Conservation (phyloP, 805 yeast species). For the Barnettozyma sp. region DNA sequence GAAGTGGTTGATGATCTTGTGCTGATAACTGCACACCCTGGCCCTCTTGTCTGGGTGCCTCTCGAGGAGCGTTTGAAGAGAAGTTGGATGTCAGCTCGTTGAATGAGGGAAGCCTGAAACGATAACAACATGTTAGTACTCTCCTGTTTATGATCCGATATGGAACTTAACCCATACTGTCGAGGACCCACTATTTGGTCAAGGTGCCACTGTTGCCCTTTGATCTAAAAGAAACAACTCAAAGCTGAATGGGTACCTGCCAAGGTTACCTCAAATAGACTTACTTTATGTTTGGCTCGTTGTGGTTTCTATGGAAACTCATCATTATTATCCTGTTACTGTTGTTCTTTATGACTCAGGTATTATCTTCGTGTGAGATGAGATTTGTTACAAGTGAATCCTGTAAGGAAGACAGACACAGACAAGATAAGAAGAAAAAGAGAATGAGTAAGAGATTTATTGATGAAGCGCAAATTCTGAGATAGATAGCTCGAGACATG, state of each 20-base stretch:
- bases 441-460: too few relatives aligned
- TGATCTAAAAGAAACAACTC: neutral
- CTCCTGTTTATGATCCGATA: slow-evolving; percentile 6
- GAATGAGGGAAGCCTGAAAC: slow-evolving; percentile 23
- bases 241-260: slow-evolving; percentile 1
- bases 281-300: slow-evolving; percentile 8
- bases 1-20: too few relatives aligned
- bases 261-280: too few relatives aligned
- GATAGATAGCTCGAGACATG: too few relatives aligned
- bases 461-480: too few relatives aligned
- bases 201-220: neutral
- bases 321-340: slow-evolving; percentile 5
- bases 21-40: too few relatives aligned
- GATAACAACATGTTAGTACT: slow-evolving; percentile 14
- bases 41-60: neutral
- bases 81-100: slow-evolving; percentile 20
- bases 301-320: slow-evolving; percentile 10
- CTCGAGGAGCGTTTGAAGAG: slow-evolving; percentile 1
- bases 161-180: slow-evolving; percentile 6
- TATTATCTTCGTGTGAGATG: neutral
- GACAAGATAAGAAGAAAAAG: too few relatives aligned
- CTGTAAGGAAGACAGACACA: too few relatives aligned
- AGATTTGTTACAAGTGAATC: too few relatives aligned
- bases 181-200: too few relatives aligned
- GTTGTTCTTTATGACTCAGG: neutral